Conservation (phyloP, 2,329 filamentous ascomycete genomes). For the Alternaria infectoria region DNA sequence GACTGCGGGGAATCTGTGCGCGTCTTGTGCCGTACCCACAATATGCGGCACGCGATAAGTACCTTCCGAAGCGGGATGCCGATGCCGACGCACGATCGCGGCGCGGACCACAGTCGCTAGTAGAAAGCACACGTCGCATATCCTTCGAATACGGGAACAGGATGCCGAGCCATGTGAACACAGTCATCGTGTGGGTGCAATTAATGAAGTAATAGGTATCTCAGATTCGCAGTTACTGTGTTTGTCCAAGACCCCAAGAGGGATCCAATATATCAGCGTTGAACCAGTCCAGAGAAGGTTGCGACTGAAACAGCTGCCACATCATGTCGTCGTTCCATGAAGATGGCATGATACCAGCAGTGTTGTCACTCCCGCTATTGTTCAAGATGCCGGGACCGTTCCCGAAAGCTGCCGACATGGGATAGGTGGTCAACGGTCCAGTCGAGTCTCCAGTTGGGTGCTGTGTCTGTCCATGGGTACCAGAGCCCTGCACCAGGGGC, state of each 20-base stretch:
- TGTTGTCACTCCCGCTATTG: neutral
- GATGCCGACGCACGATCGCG: neutral
- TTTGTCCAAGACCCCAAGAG: slow-evolving; percentile 26
- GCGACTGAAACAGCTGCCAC: slow-evolving; percentile 42
- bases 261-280: slow-evolving; percentile 41
- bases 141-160: neutral
- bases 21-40: neutral
- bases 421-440: neutral
- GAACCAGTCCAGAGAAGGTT: slow-evolving; percentile 45
- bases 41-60: neutral
- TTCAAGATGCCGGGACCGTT: neutral
- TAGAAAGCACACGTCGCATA: neutral
- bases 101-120: neutral
- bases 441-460: neutral
- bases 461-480: neutral
- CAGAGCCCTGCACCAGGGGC: slow-evolving; percentile 29
- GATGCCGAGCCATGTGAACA: neutral
- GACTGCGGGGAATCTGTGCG: neutral
- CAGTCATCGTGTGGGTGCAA: neutral
- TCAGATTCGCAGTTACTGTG: neutral
- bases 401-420: neutral
- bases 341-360: slow-evolving; percentile 17
- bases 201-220: neutral
- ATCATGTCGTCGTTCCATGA: slow-evolving; percentile 45
- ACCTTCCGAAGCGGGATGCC: neutral